These are phyloP conservation scores for Wickerhamiella bombiphila DNA, from an alignment of 805 yeast genomes.

Conservation along the genomic window DNA sequence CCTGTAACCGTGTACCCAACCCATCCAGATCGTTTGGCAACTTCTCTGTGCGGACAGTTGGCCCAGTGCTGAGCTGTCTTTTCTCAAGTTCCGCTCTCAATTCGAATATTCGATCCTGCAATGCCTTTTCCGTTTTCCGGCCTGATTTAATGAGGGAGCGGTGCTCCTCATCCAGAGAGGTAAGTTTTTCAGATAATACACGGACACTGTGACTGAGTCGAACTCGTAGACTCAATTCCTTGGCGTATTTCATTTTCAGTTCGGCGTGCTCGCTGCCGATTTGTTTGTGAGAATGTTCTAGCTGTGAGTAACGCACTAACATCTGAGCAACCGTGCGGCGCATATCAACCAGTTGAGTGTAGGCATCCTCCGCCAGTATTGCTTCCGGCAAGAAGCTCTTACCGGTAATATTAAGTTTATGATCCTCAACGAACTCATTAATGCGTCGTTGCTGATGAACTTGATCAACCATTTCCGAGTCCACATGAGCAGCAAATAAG, in stretches of 20 bases:
- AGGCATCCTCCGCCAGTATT: not conserved
- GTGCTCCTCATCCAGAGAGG: slow-evolving; percentile 3
- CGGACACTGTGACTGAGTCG: slow-evolving; percentile 10
- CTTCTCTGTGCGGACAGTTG: slow-evolving; percentile 2
- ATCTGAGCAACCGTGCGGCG: not conserved
- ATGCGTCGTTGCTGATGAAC: not conserved
- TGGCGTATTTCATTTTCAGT: slow-evolving; percentile 8
- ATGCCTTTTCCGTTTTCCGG: not conserved
- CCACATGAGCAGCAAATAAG: not conserved
- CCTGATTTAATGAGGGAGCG: not conserved
- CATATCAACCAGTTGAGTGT: not conserved
- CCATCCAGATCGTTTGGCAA: slow-evolving; percentile 2
- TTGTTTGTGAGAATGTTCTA: slow-evolving; percentile 5
- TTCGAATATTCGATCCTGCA: too few species aligned
- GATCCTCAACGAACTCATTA: not conserved
- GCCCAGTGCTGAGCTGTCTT: too few species aligned
- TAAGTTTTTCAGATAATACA: slow-evolving; percentile 4
- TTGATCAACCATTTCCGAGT: not conserved
- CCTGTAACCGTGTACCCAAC: slow-evolving; percentile 7
- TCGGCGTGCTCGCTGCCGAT: slow-evolving; percentile 6
- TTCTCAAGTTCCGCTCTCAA: too few species aligned
- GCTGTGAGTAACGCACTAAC: slow-evolving; percentile 3
- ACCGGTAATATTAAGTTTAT: not conserved
- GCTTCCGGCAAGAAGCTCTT: not conserved
- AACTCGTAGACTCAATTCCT: slow-evolving; percentile 6